Conservation (phyloP, 176 grass and related monocot genomes). For the Carex cristatella region DNA sequence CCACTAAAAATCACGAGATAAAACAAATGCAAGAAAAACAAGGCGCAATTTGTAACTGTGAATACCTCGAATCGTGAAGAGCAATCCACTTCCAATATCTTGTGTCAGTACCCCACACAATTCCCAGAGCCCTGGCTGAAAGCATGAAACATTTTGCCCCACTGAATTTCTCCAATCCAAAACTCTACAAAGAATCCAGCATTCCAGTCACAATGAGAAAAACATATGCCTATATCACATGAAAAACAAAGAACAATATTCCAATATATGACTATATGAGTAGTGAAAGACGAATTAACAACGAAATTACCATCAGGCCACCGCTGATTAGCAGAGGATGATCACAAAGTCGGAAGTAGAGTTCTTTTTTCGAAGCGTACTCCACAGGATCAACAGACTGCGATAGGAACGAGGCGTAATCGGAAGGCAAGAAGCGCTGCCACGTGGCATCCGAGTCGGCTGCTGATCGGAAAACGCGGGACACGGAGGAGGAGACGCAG, state of each 20-base stretch:
- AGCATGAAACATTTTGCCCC: slow-evolving; percentile 34
- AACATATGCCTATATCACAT: not conserved
- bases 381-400: slow-evolving; percentile 7
- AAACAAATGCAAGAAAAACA: not conserved
- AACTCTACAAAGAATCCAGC: slow-evolving; percentile 20
- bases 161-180: slow-evolving; percentile 30
- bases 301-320: slow-evolving; percentile 20
- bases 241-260: not conserved
- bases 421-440: slow-evolving; percentile 19
- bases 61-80: slow-evolving; percentile 25
- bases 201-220: not conserved
- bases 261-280: not conserved
- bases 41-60: slow-evolving; percentile 4
- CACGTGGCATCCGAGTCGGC: slow-evolving; percentile 24
- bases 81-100: slow-evolving; percentile 32
- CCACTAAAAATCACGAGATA: not conserved
- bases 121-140: slow-evolving; percentile 18
- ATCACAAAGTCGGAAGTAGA: slow-evolving; percentile 30
- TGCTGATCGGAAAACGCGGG: slow-evolving; percentile 4
- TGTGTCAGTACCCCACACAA: slow-evolving; percentile 16
- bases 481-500: slow-evolving; percentile 23
- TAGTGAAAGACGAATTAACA: not conserved
- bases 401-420: not conserved
- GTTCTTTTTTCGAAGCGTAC: slow-evolving; percentile 18
- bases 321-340: slow-evolving; percentile 11